These are phyloP conservation scores for Rosa multiflora DNA, from an alignment of 306 rosid species.

Conservation along the genomic window DNA sequence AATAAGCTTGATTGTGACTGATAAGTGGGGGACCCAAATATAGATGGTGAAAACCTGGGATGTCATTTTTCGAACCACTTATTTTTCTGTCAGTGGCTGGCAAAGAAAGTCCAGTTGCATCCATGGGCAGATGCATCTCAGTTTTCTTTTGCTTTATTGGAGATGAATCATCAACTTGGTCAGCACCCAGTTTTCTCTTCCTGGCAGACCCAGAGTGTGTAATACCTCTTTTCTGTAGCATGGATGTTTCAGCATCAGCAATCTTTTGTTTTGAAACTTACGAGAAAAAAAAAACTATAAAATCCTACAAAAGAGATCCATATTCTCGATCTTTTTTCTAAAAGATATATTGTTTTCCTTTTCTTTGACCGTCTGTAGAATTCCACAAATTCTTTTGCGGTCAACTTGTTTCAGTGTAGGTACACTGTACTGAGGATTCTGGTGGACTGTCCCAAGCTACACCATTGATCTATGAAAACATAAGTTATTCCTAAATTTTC, in stretches of 20 bases:
- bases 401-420: neutral
- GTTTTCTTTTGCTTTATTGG: slow-evolving; percentile 38
- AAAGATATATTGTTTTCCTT: neutral
- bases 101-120: slow-evolving; percentile 11
- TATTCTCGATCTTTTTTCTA: neutral
- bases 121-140: slow-evolving; percentile 20
- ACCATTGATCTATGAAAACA: neutral
- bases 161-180: slow-evolving; percentile 23
- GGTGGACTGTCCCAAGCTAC: neutral
- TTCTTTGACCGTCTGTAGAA: neutral
- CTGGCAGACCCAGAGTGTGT: slow-evolving; percentile 41
- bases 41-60: slow-evolving; percentile 54
- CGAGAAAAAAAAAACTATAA: neutral
- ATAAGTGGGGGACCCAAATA: neutral
- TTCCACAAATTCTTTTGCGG: neutral
- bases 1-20: neutral
- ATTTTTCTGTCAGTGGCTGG: slow-evolving; percentile 24
- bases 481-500: neutral
- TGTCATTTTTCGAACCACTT: slow-evolving; percentile 24
- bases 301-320: neutral
- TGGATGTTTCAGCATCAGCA: neutral
- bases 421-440: neutral
- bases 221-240: slow-evolving; percentile 63
- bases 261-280: neutral
- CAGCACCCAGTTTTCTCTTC: slow-evolving; percentile 54